A percentile compares a stretch with the other conserved stretches of the same genome.
These are phyloP conservation scores for Pseudocercospora fijiensis DNA, from an alignment of 2,329 filamentous ascomycete species.

Conservation along the genomic window DNA sequence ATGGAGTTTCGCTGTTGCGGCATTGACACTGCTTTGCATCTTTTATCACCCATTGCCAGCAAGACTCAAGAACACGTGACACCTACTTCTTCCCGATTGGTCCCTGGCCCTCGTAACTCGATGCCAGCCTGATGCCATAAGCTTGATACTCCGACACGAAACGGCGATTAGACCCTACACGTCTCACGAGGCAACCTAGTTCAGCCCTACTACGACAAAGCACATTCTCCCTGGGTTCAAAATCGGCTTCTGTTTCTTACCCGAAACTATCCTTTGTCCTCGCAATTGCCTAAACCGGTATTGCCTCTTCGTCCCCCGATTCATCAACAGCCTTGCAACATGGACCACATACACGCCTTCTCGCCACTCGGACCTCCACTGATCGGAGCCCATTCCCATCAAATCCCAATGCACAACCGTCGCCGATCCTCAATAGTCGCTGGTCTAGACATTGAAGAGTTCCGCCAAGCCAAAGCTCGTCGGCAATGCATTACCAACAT, in stretches of 20 bases:
- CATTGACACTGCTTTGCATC: neutral
- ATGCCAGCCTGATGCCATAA: neutral
- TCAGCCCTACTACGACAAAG: neutral
- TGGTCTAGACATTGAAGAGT: neutral
- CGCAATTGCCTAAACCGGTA: neutral
- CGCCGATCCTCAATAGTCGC: constrained; percentile 9
- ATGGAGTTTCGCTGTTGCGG: neutral
- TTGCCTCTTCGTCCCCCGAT: neutral
- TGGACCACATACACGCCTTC: neutral
- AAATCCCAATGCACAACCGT: neutral
- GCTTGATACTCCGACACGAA: neutral
- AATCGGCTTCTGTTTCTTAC: neutral
- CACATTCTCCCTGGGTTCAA: neutral
- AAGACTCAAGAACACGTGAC: neutral
- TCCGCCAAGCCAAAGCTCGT: constrained; percentile 1
- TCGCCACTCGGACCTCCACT: neutral
- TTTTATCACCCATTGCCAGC: neutral
- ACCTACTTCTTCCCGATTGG: neutral
- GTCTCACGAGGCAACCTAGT: neutral
- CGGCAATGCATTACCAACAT: neutral
- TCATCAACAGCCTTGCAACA: neutral
- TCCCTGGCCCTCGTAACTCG: neutral
- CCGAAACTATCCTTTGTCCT: neutral
- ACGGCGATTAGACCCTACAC: neutral
- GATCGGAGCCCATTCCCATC: neutral